A percentile compares a stretch with the other conserved stretches of the same genome.
These are phyloP conservation scores for Blastobotrys aristatus DNA, from an alignment of 1,139 yeast genomes.

Conservation along the genomic window DNA sequence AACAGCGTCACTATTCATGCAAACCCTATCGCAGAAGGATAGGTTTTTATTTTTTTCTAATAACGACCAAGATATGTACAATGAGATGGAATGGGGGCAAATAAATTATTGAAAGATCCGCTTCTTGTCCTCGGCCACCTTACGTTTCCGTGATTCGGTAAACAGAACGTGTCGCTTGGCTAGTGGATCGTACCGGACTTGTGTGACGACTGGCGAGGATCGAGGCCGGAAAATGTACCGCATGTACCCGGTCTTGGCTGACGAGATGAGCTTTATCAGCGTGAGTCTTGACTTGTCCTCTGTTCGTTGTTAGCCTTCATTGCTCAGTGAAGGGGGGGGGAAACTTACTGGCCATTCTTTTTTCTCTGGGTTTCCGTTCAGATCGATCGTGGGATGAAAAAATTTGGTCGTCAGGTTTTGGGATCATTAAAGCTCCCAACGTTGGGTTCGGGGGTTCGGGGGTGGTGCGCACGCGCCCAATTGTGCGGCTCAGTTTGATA, in stretches of 20 bases:
- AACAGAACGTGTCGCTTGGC: slow-evolving; percentile 81
- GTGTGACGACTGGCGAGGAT: slow-evolving; percentile 70
- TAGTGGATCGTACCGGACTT: slow-evolving; percentile 84
- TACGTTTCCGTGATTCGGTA: slow-evolving; percentile 81
- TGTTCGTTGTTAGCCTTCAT: slow-evolving; percentile 1
- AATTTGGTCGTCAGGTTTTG: not conserved
- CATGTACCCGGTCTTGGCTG: slow-evolving; percentile 83
- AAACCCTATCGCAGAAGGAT: slow-evolving; percentile 33
- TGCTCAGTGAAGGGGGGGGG: not conserved
- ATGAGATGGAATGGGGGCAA: not conserved
- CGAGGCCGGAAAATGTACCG: slow-evolving; percentile 80
- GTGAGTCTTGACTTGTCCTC: slow-evolving; percentile 35
- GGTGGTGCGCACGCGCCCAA: too few relatives aligned
- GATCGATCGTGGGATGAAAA: not conserved
- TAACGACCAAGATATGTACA: slow-evolving; percentile 1
- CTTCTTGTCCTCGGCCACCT: slow-evolving; percentile 53
- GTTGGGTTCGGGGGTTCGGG: too few relatives aligned
- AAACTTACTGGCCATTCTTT: slow-evolving; percentile 1
- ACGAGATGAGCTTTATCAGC: slow-evolving; percentile 63
- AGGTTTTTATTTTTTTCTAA: not conserved
- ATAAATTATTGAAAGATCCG: slow-evolving; percentile 25
- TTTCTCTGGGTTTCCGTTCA: not conserved
- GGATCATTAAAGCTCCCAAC: too few relatives aligned
- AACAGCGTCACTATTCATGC: slow-evolving; percentile 38
- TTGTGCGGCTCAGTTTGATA: too few relatives aligned